These are phyloP conservation scores for Gyromitra esculenta DNA, from an alignment of 2,329 filamentous ascomycete species.

Conservation along the genomic window DNA sequence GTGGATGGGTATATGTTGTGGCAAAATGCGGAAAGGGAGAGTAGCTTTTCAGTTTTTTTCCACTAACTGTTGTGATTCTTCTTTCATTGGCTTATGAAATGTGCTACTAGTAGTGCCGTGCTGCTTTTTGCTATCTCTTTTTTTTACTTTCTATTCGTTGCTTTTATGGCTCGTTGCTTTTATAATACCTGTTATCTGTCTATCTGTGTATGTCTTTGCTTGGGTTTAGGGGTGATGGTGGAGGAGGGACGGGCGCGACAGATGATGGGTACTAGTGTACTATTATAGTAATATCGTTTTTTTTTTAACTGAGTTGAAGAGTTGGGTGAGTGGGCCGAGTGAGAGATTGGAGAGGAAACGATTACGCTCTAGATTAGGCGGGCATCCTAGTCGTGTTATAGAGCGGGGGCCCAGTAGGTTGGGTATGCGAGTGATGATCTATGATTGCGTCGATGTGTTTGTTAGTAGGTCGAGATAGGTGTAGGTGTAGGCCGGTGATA, in stretches of 20 bases:
- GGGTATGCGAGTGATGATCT: no score
- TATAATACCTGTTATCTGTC: conserved; percentile 11
- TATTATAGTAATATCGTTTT: conserved; percentile 42
- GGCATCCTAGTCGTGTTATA: no score
- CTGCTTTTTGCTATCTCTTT: no score
- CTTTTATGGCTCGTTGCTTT: not conserved
- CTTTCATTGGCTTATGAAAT: conserved; percentile 10
- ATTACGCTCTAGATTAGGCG: no score
- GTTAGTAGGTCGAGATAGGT: no score
- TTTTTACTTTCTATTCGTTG: not conserved
- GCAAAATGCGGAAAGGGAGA: not conserved
- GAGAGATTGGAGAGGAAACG: no score
- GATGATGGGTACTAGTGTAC: conserved; percentile 21
- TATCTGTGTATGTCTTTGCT: conserved; percentile 21
- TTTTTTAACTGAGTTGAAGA: not conserved
- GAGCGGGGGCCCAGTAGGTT: no score
- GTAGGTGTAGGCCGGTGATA: no score
- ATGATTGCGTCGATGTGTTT: no score
- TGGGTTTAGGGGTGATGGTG: conserved; percentile 6
- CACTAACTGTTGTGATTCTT: not conserved
- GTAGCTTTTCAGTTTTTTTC: not conserved
- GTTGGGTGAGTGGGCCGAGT: not conserved
- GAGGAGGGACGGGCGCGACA: not conserved
- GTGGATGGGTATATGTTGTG: not conserved
- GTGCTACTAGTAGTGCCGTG: conserved; percentile 13